Evolutionary conservation across 1,139 yeast species (phyloP).

Genomic region (Saccharomyces hybrid): DNA sequence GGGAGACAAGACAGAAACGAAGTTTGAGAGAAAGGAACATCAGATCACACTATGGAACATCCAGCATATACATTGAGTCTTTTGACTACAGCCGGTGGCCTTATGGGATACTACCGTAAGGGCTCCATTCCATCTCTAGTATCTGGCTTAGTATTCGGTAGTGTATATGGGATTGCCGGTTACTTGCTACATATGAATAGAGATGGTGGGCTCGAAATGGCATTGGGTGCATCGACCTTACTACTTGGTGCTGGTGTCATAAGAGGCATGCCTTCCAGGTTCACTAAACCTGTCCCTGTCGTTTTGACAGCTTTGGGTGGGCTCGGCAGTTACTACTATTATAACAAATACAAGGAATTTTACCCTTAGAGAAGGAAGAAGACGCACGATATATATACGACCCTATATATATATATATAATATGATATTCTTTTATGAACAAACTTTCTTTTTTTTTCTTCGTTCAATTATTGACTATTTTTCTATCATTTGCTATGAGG

Average conservation of each 20-base stretch:
- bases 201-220: constrained; percentile 75
- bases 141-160: constrained; percentile 68
- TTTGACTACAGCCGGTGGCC: constrained; percentile 67
- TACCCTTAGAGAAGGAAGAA: constrained; percentile 31
- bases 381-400: neutral
- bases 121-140: constrained; percentile 72
- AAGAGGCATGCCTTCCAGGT: constrained; percentile 52
- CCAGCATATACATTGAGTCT: constrained; percentile 73
- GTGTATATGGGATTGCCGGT: constrained; percentile 69
- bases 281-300: constrained; percentile 72
- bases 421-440: neutral
- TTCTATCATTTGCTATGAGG: constrained; percentile 34
- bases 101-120: constrained; percentile 52
- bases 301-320: constrained; percentile 58
- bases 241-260: constrained; percentile 63
- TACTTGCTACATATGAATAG: constrained; percentile 65
- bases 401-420: neutral
- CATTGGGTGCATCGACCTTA: constrained; percentile 61
- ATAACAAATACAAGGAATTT: constrained; percentile 63
- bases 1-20: neutral
- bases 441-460: neutral
- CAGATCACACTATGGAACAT: constrained; percentile 47
- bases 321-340: constrained; percentile 60
- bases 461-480: constrained; percentile 8
- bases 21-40: neutral